Conservation (phyloP, 352 stramenopile species). For the Phytophthora pistaciae region DNA sequence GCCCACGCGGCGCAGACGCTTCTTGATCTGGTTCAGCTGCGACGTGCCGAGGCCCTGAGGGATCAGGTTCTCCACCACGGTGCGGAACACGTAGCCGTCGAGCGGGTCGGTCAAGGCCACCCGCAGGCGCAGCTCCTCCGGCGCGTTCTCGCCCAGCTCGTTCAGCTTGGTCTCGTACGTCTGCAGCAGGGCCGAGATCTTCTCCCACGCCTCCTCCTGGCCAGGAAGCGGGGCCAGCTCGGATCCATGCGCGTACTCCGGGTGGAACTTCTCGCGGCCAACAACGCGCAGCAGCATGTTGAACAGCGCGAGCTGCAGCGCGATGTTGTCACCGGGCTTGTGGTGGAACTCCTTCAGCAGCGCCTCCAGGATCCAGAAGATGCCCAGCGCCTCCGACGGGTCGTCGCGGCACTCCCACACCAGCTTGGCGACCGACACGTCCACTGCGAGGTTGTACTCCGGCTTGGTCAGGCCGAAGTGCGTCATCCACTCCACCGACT, state of each 20-base stretch:
- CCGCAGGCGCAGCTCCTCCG: conserved; percentile 71
- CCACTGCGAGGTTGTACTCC: conserved; percentile 76
- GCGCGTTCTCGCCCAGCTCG: conserved; percentile 67
- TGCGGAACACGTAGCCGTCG: conserved; percentile 89
- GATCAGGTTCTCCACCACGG: conserved; percentile 90
- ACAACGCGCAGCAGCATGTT: conserved; percentile 90
- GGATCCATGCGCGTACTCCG: conserved; percentile 70
- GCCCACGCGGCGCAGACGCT: conserved; percentile 86
- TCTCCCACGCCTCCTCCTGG: conserved; percentile 82
- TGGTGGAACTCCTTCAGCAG: conserved; percentile 89
- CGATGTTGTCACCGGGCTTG: conserved; percentile 87
- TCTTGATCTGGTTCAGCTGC: conserved; percentile 91
- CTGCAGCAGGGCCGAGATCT: conserved; percentile 67
- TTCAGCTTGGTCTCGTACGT: conserved; percentile 82
- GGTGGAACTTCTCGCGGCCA: conserved; percentile 79
- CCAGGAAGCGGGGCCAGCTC: conserved; percentile 71
- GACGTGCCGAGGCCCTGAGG: conserved; percentile 79
- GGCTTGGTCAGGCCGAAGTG: conserved; percentile 85
- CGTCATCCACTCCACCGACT: conserved; percentile 92
- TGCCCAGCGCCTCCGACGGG: conserved; percentile 75
- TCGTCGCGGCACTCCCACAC: conserved; percentile 90
- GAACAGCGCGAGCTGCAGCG: conserved; percentile 82
- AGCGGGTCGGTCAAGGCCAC: conserved; percentile 79
- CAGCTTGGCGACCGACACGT: conserved; percentile 80
- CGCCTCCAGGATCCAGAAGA: conserved; percentile 82